Evolutionary conservation across 179 eudicot species (phyloP).

Genomic region (Vitellaria paradoxa): DNA sequence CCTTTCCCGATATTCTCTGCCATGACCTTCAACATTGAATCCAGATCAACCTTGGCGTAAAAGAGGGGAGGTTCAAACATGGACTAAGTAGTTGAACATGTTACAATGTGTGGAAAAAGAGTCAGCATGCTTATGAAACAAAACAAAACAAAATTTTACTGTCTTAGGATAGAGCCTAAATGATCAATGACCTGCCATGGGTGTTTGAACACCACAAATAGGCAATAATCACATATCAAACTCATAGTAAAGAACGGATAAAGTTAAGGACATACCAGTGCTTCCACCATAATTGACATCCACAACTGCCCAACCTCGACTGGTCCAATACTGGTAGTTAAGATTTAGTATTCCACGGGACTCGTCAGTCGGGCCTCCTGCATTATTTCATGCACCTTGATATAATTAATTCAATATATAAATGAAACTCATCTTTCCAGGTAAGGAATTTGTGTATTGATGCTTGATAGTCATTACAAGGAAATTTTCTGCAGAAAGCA

Average conservation of each 20-base stretch:
- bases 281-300: slow-evolving; percentile 99
- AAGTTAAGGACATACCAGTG: slow-evolving; percentile 53
- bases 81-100: background rate
- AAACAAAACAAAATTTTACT: too few relatives aligned
- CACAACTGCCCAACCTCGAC: slow-evolving; percentile 97
- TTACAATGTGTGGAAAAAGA: background rate
- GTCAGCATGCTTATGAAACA: too few relatives aligned
- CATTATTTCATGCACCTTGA: slow-evolving; percentile 5
- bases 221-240: too few relatives aligned
- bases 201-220: too few relatives aligned
- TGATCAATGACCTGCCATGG: too few relatives aligned
- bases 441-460: background rate
- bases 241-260: background rate
- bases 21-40: slow-evolving; percentile 62
- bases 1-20: slow-evolving; percentile 88
- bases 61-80: background rate
- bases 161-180: too few relatives aligned
- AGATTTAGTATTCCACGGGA: slow-evolving; percentile 78
- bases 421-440: background rate
- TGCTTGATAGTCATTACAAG: background rate
- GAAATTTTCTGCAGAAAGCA: background rate
- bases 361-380: slow-evolving; percentile 96
- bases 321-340: slow-evolving; percentile 91
- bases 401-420: background rate
- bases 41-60: background rate